Evolutionary conservation across 163 green algal species (phyloP).

Genomic region (Chloroidium sp.): DNA sequence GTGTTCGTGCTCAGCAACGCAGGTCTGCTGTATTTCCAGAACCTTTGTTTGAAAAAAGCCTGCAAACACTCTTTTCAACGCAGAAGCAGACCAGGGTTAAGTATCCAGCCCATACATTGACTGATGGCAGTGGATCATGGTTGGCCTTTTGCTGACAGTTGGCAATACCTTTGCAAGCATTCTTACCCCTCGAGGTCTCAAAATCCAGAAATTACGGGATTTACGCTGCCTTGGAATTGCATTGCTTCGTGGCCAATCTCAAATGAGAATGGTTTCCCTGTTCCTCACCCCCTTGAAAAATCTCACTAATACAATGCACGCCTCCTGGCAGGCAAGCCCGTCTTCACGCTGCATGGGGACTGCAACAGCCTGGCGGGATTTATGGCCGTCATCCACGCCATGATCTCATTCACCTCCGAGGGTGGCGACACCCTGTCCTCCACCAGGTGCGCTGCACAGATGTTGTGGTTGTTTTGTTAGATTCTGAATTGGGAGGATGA

Average conservation of each 20-base stretch:
- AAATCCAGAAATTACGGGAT: not conserved
- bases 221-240: too few species aligned
- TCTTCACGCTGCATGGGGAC: conserved; percentile 57
- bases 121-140: too few species aligned
- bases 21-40: not conserved
- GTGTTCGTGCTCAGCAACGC: conserved; percentile 22
- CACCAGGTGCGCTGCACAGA: conserved; percentile 12
- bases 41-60: not conserved
- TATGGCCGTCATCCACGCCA: conserved; percentile 52
- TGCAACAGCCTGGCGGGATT: conserved; percentile 53
- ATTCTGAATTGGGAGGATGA: too few species aligned
- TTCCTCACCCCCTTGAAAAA: not conserved
- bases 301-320: not conserved
- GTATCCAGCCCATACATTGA: not conserved
- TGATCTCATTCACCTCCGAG: conserved; percentile 61
- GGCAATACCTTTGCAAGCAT: not conserved
- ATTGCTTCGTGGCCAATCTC: too few species aligned
- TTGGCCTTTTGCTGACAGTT: not conserved
- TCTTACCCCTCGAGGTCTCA: not conserved
- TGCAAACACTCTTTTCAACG: not conserved
- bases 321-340: conserved; percentile 15
- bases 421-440: conserved; percentile 17
- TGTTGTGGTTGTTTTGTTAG: too few species aligned
- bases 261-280: too few species aligned
- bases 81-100: not conserved